Base-by-base conservation (phyloP, 2,329 filamentous ascomycete genomes). In the Pseudogymnoascus sp. region DNA sequence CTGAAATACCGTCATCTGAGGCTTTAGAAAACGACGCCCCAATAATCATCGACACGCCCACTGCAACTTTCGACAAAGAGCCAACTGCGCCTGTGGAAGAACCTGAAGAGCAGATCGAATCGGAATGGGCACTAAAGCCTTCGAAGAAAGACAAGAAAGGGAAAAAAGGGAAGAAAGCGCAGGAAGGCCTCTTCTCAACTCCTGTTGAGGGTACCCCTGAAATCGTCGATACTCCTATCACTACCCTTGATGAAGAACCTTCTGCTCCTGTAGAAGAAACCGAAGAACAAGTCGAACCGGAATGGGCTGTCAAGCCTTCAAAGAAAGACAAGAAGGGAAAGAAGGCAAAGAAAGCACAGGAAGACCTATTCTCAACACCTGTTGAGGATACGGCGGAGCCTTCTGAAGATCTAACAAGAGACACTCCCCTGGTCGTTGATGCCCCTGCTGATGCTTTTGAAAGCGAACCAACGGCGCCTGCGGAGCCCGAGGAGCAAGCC, bases 111-210 rank as follows among this genome's bases (percentile, higher is more conserved):
- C 47, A 29, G 24, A 33, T 29, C 47, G 47, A 54, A 54, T 13
- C 29, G 21, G 5, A 26, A 26, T 33, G 44, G 44, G 11, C 44
- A 13, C 21, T 54, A 7, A 33, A 54, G 21, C 29, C 29, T 5
- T 63, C 61, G 61, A 47, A 21, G 26, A 66, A 64, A 44, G 58
- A 66, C 36, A 64, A 64, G 54, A 68, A 70, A 62, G 64, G 71
- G 8, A 79, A 78, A 69, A 77, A 78, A 68, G 63, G 24, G 35
- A 17, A 17, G 17, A 17, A 17, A 17, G 17, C 17, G 17, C 17
- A 17, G 17, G 17, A 17, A 17, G 17, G 2, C 17, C 17, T 17
- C 17, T 17, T 39, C 10, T 21, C 26, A 2, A 39, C 60, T n/a
- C 54, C 54, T n/a, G 8, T 7, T 8, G 54, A 58, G 29, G 29